Base-by-base conservation (phyloP, 768 basidiomycete genomes). In the Leccinum boreale region DNA sequence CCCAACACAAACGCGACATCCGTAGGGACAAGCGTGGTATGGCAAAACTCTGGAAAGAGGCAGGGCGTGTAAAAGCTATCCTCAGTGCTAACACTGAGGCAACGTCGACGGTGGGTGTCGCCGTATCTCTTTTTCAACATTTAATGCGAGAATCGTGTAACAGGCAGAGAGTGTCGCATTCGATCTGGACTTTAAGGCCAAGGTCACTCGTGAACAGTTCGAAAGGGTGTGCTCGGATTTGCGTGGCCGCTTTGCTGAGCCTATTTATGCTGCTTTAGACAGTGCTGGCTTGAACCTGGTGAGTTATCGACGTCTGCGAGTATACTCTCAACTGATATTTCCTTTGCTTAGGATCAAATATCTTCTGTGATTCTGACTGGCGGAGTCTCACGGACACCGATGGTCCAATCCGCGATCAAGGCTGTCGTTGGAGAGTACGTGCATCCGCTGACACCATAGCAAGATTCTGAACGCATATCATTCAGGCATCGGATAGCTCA, bases 11-110 rank as follows among this genome's bases (percentile, higher is more conserved):
- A 64, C 81, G 74, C 69, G 85, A 87, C 60, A 81, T 94, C 36
- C 81, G 83, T 28, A 77, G 78, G 62, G 91, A 95, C 67, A 85
- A 85, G 68, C 81, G 86, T 55, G 95, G 89, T 2, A 89, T 97
- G 87, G 90, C 92, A 5, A 96, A 95, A 73, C 76, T 98, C 6
- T 89, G 92, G 85, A 96, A 95, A 70, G 97, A 99, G 73, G 92
- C 96, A 1, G 84, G 83, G 17, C 83, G 95, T 58, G 83, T 98
- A 64, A 99, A 98, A 77, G 80, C 86, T 8, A 89, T 99, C 62
- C 74, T 99, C 58, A 97, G 94, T 70, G 97, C 96, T 36, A 99
- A 99, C 67, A 78, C 79, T 14, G 94, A 96, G 31, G 88, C 88
- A 7, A 77, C 74, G 39, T 82, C 90, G 4, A 80, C 83, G 59